These are phyloP conservation scores for Bipolaris cookei DNA, from an alignment of 2,329 filamentous ascomycete genomes.

Conservation along the genomic window DNA sequence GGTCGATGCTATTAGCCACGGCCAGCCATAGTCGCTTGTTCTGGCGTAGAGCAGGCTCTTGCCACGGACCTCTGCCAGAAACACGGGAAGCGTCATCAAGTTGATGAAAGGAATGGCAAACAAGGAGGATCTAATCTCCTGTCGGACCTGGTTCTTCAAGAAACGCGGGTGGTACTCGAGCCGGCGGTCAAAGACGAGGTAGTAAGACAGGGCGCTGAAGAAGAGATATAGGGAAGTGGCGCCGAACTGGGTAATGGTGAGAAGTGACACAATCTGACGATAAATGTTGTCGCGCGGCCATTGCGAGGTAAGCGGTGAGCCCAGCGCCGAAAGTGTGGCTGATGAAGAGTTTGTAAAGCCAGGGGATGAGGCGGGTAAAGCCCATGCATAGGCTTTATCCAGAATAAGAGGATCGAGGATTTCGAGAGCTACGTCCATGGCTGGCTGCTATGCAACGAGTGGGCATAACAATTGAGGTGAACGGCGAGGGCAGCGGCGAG, in stretches of 20 bases:
- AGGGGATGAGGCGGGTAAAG: constrained; percentile 1
- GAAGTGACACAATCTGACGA: constrained; percentile 12
- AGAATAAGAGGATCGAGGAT: constrained; percentile 14
- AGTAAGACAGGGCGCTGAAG: constrained; percentile 14
- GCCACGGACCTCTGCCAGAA: constrained; percentile 11
- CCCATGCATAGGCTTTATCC: constrained; percentile 17
- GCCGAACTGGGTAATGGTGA: constrained; percentile 11
- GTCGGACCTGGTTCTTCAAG: constrained; percentile 13
- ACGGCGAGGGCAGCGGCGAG: constrained; percentile 5
- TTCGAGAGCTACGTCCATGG: constrained; percentile 15
- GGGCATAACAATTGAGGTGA: constrained; percentile 10
- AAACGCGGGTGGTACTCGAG: constrained; percentile 15
- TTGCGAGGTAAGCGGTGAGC: constrained; percentile 6
- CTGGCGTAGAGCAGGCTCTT: constrained; percentile 10
- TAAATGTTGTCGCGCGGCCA: constrained; percentile 17
- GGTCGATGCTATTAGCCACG: constrained; percentile 7
- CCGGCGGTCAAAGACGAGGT: constrained; percentile 10
- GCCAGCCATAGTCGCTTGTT: constrained; percentile 10
- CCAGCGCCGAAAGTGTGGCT: constrained; percentile 1
- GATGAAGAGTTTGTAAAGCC: constrained; percentile 6
- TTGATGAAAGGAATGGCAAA: constrained; percentile 11
- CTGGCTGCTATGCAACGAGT: constrained; percentile 8
- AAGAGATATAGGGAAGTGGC: constrained; percentile 12
- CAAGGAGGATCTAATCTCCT: constrained; percentile 12
- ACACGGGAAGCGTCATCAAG: constrained; percentile 9